phyloP scores from a whole-genome alignment of 2,329 filamentous ascomycete species.

The Fusarium fujikuroi region DNA sequence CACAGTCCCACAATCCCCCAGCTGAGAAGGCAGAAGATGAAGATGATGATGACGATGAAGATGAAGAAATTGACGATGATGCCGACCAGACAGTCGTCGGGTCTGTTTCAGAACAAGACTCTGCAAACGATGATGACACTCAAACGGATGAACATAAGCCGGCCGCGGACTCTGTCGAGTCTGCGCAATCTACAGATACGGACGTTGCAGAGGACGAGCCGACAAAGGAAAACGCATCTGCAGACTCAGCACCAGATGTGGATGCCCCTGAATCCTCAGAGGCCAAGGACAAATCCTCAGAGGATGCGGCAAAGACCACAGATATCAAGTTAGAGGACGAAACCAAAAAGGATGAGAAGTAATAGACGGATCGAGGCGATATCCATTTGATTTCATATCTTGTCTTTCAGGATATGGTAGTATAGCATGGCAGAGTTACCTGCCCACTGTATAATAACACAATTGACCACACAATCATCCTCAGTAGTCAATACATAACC shows the following conservation, averaged over 20 bases:
- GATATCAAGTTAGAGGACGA: slow-evolving; percentile 11
- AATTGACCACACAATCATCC: background rate
- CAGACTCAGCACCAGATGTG: slow-evolving; percentile 1
- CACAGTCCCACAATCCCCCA: background rate
- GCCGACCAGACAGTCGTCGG: slow-evolving; percentile 44
- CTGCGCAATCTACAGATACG: slow-evolving; percentile 35
- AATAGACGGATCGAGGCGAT: slow-evolving; percentile 10
- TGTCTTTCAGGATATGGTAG: background rate
- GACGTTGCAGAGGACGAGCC: slow-evolving; percentile 26
- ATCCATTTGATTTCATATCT: slow-evolving; percentile 14
- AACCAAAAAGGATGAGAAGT: slow-evolving; percentile 19
- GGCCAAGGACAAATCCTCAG: slow-evolving; percentile 4
- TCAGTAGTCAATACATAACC: background rate
- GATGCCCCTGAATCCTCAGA: slow-evolving; percentile 10
- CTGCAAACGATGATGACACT: slow-evolving; percentile 11
- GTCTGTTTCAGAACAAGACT: slow-evolving; percentile 33
- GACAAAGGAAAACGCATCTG: background rate
- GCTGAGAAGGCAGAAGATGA: slow-evolving; percentile 23
- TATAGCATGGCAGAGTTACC: background rate
- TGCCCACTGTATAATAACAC: slow-evolving; percentile 23
- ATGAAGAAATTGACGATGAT: slow-evolving; percentile 25
- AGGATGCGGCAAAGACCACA: slow-evolving; percentile 11
- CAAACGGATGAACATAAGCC: slow-evolving; percentile 5
- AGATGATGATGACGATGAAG: slow-evolving; percentile 7
- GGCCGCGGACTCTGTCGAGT: slow-evolving; percentile 11